Evolutionary conservation across 2,329 filamentous ascomycete genomes (phyloP).

Genomic region (Ceratocystis albifundus): DNA sequence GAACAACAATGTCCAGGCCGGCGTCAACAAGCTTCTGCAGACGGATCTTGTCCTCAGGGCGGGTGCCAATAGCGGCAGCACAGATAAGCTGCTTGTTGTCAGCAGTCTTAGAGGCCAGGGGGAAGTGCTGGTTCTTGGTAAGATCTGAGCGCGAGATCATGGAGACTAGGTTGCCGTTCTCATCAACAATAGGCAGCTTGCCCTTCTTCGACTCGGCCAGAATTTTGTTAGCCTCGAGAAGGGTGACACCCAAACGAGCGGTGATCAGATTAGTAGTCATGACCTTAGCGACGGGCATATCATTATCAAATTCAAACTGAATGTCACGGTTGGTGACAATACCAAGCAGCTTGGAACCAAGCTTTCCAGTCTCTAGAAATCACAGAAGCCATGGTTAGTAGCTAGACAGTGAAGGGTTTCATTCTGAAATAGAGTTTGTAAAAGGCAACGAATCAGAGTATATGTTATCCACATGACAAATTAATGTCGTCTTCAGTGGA

Average conservation of each 20-base stretch:
- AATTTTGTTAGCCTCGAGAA: slow-evolving; percentile 83
- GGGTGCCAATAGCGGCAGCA: slow-evolving; percentile 88
- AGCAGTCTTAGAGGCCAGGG: slow-evolving; percentile 87
- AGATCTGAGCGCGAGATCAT: slow-evolving; percentile 89
- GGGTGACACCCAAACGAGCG: slow-evolving; percentile 67
- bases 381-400: slow-evolving; percentile 20
- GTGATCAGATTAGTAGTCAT: slow-evolving; percentile 96
- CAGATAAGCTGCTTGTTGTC: slow-evolving; percentile 96
- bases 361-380: slow-evolving; percentile 66
- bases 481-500: slow-evolving; percentile 78
- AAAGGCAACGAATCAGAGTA: slow-evolving; percentile 24
- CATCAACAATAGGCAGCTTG: slow-evolving; percentile 87
- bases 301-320: slow-evolving; percentile 75
- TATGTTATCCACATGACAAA: slow-evolving; percentile 65
- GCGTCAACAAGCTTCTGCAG: slow-evolving; percentile 83
- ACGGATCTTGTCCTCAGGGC: slow-evolving; percentile 80
- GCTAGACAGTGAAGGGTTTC: neutral
- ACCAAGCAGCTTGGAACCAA: slow-evolving; percentile 90
- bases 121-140: slow-evolving; percentile 98
- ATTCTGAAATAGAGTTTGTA: slow-evolving; percentile 38
- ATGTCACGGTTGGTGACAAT: slow-evolving; percentile 98
- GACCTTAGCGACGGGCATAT: slow-evolving; percentile 67
- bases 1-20: slow-evolving; percentile 85
- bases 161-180: slow-evolving; percentile 72
- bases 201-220: slow-evolving; percentile 95